Conservation (phyloP, 345 rosid genomes). For the Eucalyptus dawsonii region DNA sequence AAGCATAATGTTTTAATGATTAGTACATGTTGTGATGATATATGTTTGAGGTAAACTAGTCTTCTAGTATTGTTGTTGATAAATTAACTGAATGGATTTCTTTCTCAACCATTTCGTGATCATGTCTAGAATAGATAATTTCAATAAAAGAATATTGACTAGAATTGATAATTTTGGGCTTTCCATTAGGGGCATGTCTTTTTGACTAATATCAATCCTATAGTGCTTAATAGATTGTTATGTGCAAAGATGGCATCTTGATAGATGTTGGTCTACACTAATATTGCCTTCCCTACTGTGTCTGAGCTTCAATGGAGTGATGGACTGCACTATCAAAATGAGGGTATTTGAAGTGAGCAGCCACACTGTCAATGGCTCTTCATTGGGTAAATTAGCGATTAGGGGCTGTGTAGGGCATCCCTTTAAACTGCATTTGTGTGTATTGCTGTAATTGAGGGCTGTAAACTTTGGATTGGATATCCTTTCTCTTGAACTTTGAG, state of each 20-base stretch:
- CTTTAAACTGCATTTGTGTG: neutral
- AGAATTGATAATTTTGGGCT: neutral
- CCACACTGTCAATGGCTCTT: neutral
- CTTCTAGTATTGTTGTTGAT: neutral
- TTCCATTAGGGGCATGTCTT: neutral
- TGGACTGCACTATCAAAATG: neutral
- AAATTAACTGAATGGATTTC: neutral
- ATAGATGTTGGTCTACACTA: neutral
- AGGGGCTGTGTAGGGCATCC: neutral
- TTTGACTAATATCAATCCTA: neutral
- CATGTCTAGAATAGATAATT: neutral
- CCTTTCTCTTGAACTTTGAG: neutral
- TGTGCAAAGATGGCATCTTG: neutral
- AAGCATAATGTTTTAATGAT: neutral
- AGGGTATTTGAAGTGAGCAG: neutral
- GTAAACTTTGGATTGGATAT: neutral
- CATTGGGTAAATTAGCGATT: neutral
- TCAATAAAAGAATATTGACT: neutral
- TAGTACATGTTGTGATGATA: neutral
- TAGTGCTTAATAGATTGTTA: neutral
- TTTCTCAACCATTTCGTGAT: neutral
- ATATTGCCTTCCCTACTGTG: neutral
- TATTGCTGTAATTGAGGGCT: neutral
- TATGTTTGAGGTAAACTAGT: neutral
- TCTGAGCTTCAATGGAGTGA: neutral